Percentiles rank a stretch among this genome's conserved stretches.
Conservation (phyloP, 192 early-diverging fungal species). For the Endogone sp. region DNA sequence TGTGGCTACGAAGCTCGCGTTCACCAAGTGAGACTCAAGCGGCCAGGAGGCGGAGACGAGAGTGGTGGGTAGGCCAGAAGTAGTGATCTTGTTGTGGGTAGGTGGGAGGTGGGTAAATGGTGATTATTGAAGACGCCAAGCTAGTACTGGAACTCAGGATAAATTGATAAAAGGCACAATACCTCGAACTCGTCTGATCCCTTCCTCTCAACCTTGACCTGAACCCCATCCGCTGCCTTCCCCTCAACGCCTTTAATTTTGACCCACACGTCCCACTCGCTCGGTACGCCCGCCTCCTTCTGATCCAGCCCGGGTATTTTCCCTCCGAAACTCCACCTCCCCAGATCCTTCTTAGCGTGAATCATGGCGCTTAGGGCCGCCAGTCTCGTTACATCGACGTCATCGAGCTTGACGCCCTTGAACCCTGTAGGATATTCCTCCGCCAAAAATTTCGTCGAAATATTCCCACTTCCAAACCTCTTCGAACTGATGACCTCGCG, state of each 20-base stretch:
- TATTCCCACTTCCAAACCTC: constrained; percentile 69
- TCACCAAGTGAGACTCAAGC: constrained; percentile 69
- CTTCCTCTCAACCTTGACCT: constrained; percentile 38
- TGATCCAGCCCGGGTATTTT: neutral
- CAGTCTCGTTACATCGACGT: constrained; percentile 50
- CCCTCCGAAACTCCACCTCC: constrained; percentile 52
- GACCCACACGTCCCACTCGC: constrained; percentile 49
- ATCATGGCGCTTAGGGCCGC: constrained; percentile 60
- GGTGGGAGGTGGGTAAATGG: no score
- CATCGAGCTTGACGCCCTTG: constrained; percentile 65
- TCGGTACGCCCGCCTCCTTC: constrained; percentile 29
- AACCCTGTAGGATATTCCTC: constrained; percentile 89
- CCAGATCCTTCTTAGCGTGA: constrained; percentile 61
- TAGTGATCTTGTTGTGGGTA: constrained; percentile 19
- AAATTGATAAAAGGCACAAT: no score
- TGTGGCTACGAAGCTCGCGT: constrained; percentile 33
- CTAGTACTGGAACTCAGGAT: no score
- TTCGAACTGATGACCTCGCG: constrained; percentile 77
- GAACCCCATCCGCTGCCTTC: constrained; percentile 35
- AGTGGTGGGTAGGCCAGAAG: constrained; percentile 22
- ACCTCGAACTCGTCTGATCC: constrained; percentile 43
- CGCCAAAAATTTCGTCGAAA: constrained; percentile 82
- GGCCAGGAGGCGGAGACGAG: constrained; percentile 61
- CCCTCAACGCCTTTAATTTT: constrained; percentile 32
- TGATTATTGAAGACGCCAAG: no score